These are phyloP conservation scores for Neonothopanus nambi DNA, from an alignment of 1,284 basidiomycete genomes.

Conservation along the genomic window DNA sequence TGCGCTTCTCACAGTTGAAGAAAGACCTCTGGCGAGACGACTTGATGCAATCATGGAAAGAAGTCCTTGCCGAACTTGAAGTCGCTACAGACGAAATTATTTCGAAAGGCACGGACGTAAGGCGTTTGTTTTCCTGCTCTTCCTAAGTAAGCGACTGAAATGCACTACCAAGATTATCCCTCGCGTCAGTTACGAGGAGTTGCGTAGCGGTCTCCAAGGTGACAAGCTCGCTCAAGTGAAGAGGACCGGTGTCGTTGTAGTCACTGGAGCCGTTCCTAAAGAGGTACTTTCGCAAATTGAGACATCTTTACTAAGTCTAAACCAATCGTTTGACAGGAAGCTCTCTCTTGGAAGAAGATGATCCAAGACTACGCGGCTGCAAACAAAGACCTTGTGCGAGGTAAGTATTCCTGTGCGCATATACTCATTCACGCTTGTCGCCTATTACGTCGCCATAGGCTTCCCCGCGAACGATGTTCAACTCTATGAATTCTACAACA, in stretches of 20 bases:
- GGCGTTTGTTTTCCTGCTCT: constrained; percentile 13
- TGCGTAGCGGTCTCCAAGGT: constrained; percentile 42
- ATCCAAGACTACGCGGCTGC: constrained; percentile 55
- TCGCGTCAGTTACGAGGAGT: constrained; percentile 47
- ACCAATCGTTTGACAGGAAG: constrained; percentile 44
- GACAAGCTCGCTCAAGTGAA: constrained; percentile 48
- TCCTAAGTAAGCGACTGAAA: neutral
- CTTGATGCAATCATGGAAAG: constrained; percentile 54
- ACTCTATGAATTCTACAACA: constrained; percentile 21
- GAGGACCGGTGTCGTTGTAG: constrained; percentile 57
- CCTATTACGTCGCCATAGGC: neutral
- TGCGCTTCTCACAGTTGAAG: constrained; percentile 63
- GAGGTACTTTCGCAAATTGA: constrained; percentile 33
- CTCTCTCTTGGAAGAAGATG: constrained; percentile 59
- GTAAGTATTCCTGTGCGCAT: constrained; percentile 13
- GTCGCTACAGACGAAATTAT: constrained; percentile 45
- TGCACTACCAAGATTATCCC: constrained; percentile 52
- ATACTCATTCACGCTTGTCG: no score
- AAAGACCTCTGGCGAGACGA: constrained; percentile 50
- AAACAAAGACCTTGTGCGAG: constrained; percentile 42
- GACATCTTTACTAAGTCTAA: neutral
- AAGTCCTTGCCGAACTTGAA: constrained; percentile 53
- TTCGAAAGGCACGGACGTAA: constrained; percentile 39
- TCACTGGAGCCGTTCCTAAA: constrained; percentile 58
- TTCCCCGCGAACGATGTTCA: constrained; percentile 12